A percentile compares a stretch with the other conserved stretches of the same genome.
Evolutionary conservation across 345 rosid species (phyloP).

Genomic region (Aquilaria sinensis): DNA sequence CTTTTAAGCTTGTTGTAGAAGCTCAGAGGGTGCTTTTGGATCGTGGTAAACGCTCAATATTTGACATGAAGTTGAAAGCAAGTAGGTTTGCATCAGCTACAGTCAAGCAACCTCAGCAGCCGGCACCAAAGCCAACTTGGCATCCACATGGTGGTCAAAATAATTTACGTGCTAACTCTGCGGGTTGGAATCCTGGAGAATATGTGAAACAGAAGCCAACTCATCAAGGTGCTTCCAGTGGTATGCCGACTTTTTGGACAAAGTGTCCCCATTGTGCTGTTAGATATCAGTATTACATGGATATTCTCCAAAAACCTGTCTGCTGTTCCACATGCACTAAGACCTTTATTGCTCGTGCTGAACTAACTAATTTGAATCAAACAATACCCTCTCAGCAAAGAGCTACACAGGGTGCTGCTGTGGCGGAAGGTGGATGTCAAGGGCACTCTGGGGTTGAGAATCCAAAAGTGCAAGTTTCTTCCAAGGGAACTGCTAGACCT

Average conservation of each 20-base stretch:
- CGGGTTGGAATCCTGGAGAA: too few species aligned
- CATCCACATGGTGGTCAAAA: not conserved
- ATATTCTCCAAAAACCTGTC: slow-evolving; percentile 30
- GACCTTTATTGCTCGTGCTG: slow-evolving; percentile 38
- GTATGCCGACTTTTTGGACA: slow-evolving; percentile 51
- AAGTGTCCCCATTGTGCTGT: slow-evolving; percentile 46
- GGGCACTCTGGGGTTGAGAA: slow-evolving; percentile 1
- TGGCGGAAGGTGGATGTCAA: slow-evolving; percentile 9
- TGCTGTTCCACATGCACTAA: slow-evolving; percentile 46
- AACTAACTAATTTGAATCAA: too few species aligned
- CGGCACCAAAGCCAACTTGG: slow-evolving; percentile 8
- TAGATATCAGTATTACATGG: slow-evolving; percentile 33
- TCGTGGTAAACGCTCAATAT: slow-evolving; percentile 35
- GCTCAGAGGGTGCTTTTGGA: slow-evolving; percentile 62
- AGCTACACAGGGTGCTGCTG: too few species aligned
- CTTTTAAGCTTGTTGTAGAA: slow-evolving; percentile 85
- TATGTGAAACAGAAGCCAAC: too few species aligned
- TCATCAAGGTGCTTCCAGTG: too few species aligned
- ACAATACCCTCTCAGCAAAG: too few species aligned
- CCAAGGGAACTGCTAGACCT: slow-evolving; percentile 14
- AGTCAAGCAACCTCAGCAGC: slow-evolving; percentile 20
- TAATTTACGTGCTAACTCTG: too few species aligned
- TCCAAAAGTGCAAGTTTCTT: slow-evolving; percentile 4
- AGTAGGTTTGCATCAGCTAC: too few species aligned
- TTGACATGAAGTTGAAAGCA: slow-evolving; percentile 36